These are phyloP conservation scores for Sordariomycetes sp. DNA, from an alignment of 2,329 filamentous ascomycete genomes.

Conservation along the genomic window DNA sequence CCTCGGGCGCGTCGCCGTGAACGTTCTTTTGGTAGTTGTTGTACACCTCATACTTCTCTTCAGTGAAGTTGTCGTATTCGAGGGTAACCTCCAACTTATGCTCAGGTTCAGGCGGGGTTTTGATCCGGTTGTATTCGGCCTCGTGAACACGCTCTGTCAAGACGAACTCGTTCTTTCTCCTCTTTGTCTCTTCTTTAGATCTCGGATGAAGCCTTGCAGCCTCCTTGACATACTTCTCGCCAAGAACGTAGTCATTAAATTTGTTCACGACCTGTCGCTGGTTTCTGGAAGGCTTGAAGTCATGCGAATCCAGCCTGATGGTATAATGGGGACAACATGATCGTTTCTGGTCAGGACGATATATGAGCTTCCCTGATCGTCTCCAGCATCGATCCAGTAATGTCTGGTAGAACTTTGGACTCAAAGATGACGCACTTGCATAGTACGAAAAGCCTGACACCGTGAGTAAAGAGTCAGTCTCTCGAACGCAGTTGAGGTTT, in stretches of 20 bases:
- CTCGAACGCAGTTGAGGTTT: conserved; percentile 4
- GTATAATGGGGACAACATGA: conserved; percentile 93
- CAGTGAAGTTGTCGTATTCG: conserved; percentile 60
- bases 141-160: conserved; percentile 61
- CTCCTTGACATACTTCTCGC: conserved; percentile 57
- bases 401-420: conserved; percentile 58
- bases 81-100: conserved; percentile 62
- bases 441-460: conserved; percentile 64
- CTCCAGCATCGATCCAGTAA: conserved; percentile 72
- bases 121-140: conserved; percentile 46
- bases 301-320: conserved; percentile 58
- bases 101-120: conserved; percentile 51
- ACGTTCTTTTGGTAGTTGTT: conserved; percentile 67
- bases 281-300: conserved; percentile 58
- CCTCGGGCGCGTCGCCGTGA: conserved; percentile 54
- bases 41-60: conserved; percentile 67
- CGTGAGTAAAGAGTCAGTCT: conserved; percentile 13
- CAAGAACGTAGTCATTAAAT: conserved; percentile 64
- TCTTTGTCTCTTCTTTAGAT: conserved; percentile 55
- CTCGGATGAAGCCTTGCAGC: conserved; percentile 55
- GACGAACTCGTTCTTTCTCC: conserved; percentile 58
- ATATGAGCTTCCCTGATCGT: conserved; percentile 61
- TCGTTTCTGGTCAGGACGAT: conserved; percentile 66
- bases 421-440: conserved; percentile 50
- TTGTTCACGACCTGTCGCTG: conserved; percentile 69